Evolutionary conservation across 2,329 filamentous ascomycete species (phyloP).

Genomic region (Pestalotiopsis sp.): DNA sequence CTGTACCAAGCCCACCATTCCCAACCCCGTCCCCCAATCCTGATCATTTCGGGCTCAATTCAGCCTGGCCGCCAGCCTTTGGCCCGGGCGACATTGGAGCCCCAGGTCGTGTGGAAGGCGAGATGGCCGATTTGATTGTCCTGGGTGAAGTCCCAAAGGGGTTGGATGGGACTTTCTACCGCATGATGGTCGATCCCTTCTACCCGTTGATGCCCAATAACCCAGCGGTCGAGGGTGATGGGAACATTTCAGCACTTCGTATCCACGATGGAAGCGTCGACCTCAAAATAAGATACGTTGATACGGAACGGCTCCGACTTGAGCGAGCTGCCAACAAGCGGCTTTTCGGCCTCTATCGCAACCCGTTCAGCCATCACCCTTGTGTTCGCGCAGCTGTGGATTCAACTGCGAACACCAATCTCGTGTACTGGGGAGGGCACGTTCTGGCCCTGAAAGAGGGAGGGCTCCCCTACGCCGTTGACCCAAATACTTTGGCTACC

Average conservation of each 20-base stretch:
- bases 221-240: conserved; percentile 40
- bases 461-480: conserved; percentile 35
- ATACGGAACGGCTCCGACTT: conserved; percentile 35
- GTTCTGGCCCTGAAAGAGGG: conserved; percentile 48
- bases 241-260: conserved; percentile 36
- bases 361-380: conserved; percentile 33
- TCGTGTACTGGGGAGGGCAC: conserved; percentile 47
- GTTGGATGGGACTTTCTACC: conserved; percentile 36
- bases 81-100: neutral
- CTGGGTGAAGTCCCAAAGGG: conserved; percentile 28
- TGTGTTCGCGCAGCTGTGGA: conserved; percentile 34
- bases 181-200: conserved; percentile 45
- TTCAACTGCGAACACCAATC: conserved; percentile 49
- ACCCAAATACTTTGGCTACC: conserved; percentile 38
- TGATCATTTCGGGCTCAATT: neutral
- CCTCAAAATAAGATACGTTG: conserved; percentile 36
- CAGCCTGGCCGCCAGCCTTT: neutral
- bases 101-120: conserved; percentile 1
- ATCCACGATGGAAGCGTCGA: conserved; percentile 31
- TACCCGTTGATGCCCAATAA: conserved; percentile 35
- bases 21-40: neutral
- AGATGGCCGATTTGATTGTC: conserved; percentile 28
- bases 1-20: neutral
- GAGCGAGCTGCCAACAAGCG: conserved; percentile 33
- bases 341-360: conserved; percentile 36